Evolutionary conservation across 768 basidiomycete species (phyloP), one percentile per base, ranked within the genome.

Genomic region (Sutorius australiensis): DNA sequence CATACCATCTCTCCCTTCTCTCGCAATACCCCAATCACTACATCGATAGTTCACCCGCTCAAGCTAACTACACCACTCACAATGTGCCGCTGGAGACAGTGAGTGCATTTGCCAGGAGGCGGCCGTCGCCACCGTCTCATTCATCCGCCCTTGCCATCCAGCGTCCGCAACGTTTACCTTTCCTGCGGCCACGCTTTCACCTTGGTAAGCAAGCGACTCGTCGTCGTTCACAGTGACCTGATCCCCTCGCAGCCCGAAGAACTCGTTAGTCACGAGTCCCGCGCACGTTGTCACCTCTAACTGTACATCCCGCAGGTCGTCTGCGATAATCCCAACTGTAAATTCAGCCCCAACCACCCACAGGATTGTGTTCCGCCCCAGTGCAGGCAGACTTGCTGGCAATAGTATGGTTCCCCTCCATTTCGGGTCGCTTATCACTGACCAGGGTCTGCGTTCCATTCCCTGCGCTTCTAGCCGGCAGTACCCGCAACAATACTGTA

Each of bases 81-180:
- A 14, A 82, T 83, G 81, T 83, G 81, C 67, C 73, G 72, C 61
- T 74, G 69, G 62, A 78, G 81, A 70, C 79, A 76, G 81, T 83
- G 60, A 67, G 79, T 74, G 5, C 19, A 11, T 19, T 19, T 6
- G 11, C 24, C 37, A 17, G 5, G 10, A 14, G 3, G 30, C 17
- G 32, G 31, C 36, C 19, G 31, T 31, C 46, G 19, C n/a, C 47
- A 27, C 33, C 7, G 32, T 39, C 24, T 57, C 21, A 43, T 42
- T 61, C 32, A 51, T 17, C 7, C 3, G n/a, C 37, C 28, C 24
- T 16, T 21, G 4, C 19, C 24, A 8, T 31, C 43, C 33, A 78
- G 77, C 30, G 77, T 82, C 17, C 73, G 76, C 63, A 75, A 78
- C 57, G 60, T 75, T 38, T 83, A 78, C 70, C 53, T 67, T 45